Conservation (phyloP, 179 eudicot genomes). For the Beta macrorhiza region DNA sequence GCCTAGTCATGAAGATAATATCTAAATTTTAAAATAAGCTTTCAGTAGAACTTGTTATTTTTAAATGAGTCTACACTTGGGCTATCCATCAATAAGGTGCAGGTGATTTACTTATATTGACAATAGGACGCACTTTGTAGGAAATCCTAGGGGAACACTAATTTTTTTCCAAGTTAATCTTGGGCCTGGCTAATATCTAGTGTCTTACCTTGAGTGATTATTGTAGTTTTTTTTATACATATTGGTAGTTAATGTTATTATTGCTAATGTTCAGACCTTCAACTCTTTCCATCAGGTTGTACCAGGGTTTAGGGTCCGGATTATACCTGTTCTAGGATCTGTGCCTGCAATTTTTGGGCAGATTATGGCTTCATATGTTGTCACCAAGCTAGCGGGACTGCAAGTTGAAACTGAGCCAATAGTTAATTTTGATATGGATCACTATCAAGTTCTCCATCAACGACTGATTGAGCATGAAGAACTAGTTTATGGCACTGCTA, state of each 20-base stretch:
- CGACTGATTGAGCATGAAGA: conserved; percentile 98
- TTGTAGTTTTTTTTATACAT: not conserved
- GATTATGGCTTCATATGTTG: conserved; percentile 92
- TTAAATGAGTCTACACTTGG: not conserved
- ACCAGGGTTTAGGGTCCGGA: conserved; percentile 97
- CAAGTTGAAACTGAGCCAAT: conserved; percentile 86
- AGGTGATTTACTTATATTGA: not conserved
- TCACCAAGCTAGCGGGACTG: conserved; percentile 78
- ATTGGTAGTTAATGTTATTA: not conserved
- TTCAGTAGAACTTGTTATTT: not conserved
- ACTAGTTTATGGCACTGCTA: conserved; percentile 69
- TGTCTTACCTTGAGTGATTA: not conserved
- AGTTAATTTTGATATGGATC: conserved; percentile 87
- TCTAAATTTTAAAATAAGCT: not conserved
- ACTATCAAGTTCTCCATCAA: conserved; percentile 77
- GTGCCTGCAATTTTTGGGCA: conserved; percentile 98
- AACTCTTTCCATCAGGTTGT: conserved; percentile 59
- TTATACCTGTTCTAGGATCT: conserved; percentile 92
- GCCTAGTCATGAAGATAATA: not conserved
- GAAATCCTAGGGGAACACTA: not conserved
- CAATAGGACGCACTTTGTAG: not conserved
- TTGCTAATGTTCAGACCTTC: conserved; percentile 15
- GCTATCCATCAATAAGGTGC: not conserved
- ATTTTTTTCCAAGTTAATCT: not conserved
- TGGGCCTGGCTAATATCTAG: not conserved